Evolutionary conservation across 2,329 filamentous ascomycete species (phyloP).

Genomic region (Fusarium musae): DNA sequence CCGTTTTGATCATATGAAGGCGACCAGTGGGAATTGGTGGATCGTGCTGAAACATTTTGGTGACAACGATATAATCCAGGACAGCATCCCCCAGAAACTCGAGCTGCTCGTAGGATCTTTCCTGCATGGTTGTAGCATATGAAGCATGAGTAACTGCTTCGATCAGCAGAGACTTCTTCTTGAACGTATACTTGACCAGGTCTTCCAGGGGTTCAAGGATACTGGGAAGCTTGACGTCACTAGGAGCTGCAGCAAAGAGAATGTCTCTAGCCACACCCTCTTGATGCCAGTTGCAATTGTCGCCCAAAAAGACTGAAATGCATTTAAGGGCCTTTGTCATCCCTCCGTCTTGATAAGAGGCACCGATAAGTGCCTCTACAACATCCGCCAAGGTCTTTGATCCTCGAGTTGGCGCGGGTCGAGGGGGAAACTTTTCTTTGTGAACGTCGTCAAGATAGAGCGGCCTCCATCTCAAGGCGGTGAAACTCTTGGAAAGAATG

Average conservation of each 20-base stretch:
- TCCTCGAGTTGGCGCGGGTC: conserved; percentile 58
- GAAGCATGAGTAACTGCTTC: conserved; percentile 87
- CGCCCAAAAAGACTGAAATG: conserved; percentile 73
- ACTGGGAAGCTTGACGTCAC: conserved; percentile 50
- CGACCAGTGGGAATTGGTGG: conserved; percentile 59
- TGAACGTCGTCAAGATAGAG: conserved; percentile 61
- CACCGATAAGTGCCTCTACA: conserved; percentile 85
- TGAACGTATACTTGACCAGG: conserved; percentile 78
- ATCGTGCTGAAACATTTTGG: conserved; percentile 62
- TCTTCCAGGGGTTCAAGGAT: conserved; percentile 66
- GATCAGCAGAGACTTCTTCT: conserved; percentile 72
- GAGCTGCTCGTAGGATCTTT: conserved; percentile 71
- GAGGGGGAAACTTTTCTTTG: conserved; percentile 16
- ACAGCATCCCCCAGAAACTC: conserved; percentile 91
- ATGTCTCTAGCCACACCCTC: conserved; percentile 53
- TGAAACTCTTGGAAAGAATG: conserved; percentile 76
- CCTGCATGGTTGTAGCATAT: conserved; percentile 55
- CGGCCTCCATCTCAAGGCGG: conserved; percentile 77
- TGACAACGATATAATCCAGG: conserved; percentile 80
- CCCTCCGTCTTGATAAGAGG: conserved; percentile 76
- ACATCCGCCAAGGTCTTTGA: conserved; percentile 89
- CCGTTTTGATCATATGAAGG: conserved; percentile 83
- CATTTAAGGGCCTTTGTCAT: conserved; percentile 70
- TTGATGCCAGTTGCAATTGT: conserved; percentile 62
- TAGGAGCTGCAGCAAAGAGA: conserved; percentile 57